These are phyloP conservation scores for Aureobasidium melanogenum DNA, from an alignment of 2,329 filamentous ascomycete genomes.

Conservation along the genomic window DNA sequence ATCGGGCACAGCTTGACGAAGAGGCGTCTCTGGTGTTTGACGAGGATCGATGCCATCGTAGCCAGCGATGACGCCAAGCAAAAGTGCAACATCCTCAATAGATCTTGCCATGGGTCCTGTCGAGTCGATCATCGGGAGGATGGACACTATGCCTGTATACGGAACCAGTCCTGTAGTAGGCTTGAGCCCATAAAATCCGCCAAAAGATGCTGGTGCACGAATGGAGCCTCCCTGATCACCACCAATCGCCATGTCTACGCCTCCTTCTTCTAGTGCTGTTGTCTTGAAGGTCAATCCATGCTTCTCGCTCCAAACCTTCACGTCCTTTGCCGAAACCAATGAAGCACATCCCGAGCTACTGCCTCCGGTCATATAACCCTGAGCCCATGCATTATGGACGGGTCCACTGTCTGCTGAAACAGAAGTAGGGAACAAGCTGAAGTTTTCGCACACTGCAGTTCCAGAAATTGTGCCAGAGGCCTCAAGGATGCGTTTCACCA, in stretches of 20 bases:
- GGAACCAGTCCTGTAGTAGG: slow-evolving; percentile 36
- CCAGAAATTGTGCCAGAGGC: slow-evolving; percentile 36
- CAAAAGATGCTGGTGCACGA: slow-evolving; percentile 18
- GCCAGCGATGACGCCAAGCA: slow-evolving; percentile 35
- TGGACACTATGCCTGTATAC: slow-evolving; percentile 34
- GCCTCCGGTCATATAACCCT: slow-evolving; percentile 29
- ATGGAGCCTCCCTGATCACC: slow-evolving; percentile 24
- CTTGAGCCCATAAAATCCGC: slow-evolving; percentile 28
- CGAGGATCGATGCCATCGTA: slow-evolving; percentile 38
- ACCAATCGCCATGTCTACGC: slow-evolving; percentile 30
- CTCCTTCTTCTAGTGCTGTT: slow-evolving; percentile 14
- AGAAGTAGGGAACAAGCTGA: slow-evolving; percentile 35
- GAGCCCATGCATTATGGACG: slow-evolving; percentile 33
- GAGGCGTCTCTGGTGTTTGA: slow-evolving; percentile 33
- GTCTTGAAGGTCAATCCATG: slow-evolving; percentile 14
- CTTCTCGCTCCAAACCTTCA: slow-evolving; percentile 16
- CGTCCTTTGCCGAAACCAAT: slow-evolving; percentile 25
- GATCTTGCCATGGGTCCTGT: slow-evolving; percentile 35
- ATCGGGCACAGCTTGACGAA: slow-evolving; percentile 27
- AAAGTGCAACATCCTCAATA: slow-evolving; percentile 32
- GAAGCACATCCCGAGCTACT: slow-evolving; percentile 27
- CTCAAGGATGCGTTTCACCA: slow-evolving; percentile 35
- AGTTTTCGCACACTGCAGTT: slow-evolving; percentile 41
- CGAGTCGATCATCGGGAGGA: slow-evolving; percentile 38
- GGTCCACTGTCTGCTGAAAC: slow-evolving; percentile 37